Base-by-base conservation (phyloP, 192 early-diverging fungal species). In the Phlyctochytrium planicorne region DNA sequence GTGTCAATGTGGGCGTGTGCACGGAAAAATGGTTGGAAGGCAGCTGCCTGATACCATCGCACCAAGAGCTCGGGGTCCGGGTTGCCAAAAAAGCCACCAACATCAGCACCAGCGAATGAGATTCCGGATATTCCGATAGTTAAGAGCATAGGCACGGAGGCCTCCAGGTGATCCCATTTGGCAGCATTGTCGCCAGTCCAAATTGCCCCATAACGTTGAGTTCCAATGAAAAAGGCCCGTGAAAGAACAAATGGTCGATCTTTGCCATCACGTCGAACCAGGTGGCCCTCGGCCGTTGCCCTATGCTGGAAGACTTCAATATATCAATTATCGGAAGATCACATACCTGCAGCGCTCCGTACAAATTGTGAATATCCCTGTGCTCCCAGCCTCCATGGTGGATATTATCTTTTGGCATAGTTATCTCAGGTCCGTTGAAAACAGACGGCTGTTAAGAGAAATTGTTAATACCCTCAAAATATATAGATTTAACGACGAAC, bases 111-210 rank as follows among this genome's bases (percentile, higher is more conserved):
- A 30, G 79, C 76, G 76, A 99, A 98, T 3, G 91, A 80, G 36
- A 98, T 76, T n/a, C 96, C 97, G 30, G 90, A 82, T 30, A 94
- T 53, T 65, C 92, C 88, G 72, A 96, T 90, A 52, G 91, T 84
- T 47, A 99, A 74, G 17, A 96, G 72, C 96, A 98, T 98, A 2
- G 96, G 93, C 3, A 90, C 82, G 12, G 94, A 87, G 3, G 84
- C 82, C 29, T 77, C 84, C 53, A 99, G 69, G 53, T 96, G 91
- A 52, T 88, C 86, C 97, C 97, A 99, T 30, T 79, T 77, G 4
- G 94, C 94, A 2, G 87, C 75, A 72, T 97, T 99, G 75, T 99
- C 97, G 36, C 97, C 97, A 1, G 97, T 99, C 97, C 97, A 99
- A 52, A 97, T 89, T 2, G 97, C 89, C 34, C 97, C 95, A 69